Percentiles rank a stretch among this genome's conserved stretches.
Evolutionary conservation across 2,329 filamentous ascomycete species (phyloP).

Genomic region (Coniella vitis): DNA sequence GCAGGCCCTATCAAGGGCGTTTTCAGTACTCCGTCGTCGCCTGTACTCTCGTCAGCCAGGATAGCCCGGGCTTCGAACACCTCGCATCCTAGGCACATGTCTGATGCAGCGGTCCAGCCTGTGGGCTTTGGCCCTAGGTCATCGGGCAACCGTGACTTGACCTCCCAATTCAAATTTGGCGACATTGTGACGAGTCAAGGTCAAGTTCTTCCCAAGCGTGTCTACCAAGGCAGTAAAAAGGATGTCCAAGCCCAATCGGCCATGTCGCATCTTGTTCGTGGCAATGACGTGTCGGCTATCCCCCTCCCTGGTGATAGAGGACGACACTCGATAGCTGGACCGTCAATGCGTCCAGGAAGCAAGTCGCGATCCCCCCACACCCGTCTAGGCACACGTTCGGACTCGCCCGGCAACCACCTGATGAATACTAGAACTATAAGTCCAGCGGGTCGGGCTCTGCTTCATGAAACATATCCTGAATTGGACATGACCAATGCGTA

Average conservation of each 20-base stretch:
- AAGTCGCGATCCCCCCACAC: slow-evolving; percentile 50
- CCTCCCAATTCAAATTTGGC: slow-evolving; percentile 54
- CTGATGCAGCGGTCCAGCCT: slow-evolving; percentile 44
- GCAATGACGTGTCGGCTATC: slow-evolving; percentile 42
- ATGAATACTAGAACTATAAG: slow-evolving; percentile 29
- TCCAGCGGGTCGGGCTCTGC: slow-evolving; percentile 34
- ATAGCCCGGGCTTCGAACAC: slow-evolving; percentile 24
- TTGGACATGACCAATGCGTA: slow-evolving; percentile 67
- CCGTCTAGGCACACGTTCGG: slow-evolving; percentile 42
- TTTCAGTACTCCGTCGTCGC: slow-evolving; percentile 40
- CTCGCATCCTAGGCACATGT: slow-evolving; percentile 45
- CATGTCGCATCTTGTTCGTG: slow-evolving; percentile 49
- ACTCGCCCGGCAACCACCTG: slow-evolving; percentile 34
- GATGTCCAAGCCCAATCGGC: slow-evolving; percentile 24
- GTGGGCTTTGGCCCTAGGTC: slow-evolving; percentile 39
- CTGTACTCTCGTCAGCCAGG: slow-evolving; percentile 32
- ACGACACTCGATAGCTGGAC: slow-evolving; percentile 31
- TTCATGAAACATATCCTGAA: slow-evolving; percentile 50
- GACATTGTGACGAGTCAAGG: slow-evolving; percentile 49
- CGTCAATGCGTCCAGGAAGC: slow-evolving; percentile 28
- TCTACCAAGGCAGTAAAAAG: slow-evolving; percentile 38
- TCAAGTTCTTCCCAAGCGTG: slow-evolving; percentile 43
- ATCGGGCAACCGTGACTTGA: slow-evolving; percentile 32
- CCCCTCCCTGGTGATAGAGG: slow-evolving; percentile 37
- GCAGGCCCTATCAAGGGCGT: slow-evolving; percentile 38